Percentiles rank a stretch among this genome's conserved stretches.
Conservation (phyloP, 225 moss, liverwort and hornwort species). For the Polytrichum commune region DNA sequence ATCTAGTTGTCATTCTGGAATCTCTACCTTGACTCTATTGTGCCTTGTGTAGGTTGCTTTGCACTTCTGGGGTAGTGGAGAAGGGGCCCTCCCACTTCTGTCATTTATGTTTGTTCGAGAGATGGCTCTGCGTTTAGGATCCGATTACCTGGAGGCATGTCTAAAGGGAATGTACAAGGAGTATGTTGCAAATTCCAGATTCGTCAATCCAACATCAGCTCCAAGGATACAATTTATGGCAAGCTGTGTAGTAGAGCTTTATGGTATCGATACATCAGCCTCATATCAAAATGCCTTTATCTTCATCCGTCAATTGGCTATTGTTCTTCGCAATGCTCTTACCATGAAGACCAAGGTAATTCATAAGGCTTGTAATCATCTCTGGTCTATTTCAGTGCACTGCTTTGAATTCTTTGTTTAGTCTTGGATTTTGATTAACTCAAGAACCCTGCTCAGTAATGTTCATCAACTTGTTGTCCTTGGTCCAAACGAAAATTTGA, state of each 20-base stretch:
- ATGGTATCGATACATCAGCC: conserved; percentile 74
- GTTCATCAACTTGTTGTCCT: neutral
- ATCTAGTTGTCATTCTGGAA: neutral
- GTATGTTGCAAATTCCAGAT: conserved; percentile 76
- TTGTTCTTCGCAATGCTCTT: conserved; percentile 77
- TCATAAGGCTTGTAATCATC: neutral
- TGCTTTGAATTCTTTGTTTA: no score
- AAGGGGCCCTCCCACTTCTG: conserved; percentile 76
- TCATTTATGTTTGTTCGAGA: conserved; percentile 85
- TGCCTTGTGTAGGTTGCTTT: conserved; percentile 54
- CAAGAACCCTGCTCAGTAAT: neutral
- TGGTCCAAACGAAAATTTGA: no score
- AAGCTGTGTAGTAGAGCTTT: conserved; percentile 83
- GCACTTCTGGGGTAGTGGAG: conserved; percentile 90
- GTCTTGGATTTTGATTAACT: no score
- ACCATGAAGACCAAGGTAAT: conserved; percentile 90
- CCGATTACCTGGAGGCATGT: conserved; percentile 58
- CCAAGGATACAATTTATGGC: conserved; percentile 91
- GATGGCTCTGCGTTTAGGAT: conserved; percentile 81
- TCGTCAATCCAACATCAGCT: conserved; percentile 80
- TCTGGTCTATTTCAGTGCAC: no score
- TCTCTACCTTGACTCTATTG: neutral
- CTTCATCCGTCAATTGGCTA: conserved; percentile 89
- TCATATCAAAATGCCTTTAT: conserved; percentile 90
- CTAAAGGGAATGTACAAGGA: conserved; percentile 91